Evolutionary conservation across 208 protist genomes (phyloP), one percentile per base, ranked within the genome.

Genomic region (Crithidia fasciculata): DNA sequence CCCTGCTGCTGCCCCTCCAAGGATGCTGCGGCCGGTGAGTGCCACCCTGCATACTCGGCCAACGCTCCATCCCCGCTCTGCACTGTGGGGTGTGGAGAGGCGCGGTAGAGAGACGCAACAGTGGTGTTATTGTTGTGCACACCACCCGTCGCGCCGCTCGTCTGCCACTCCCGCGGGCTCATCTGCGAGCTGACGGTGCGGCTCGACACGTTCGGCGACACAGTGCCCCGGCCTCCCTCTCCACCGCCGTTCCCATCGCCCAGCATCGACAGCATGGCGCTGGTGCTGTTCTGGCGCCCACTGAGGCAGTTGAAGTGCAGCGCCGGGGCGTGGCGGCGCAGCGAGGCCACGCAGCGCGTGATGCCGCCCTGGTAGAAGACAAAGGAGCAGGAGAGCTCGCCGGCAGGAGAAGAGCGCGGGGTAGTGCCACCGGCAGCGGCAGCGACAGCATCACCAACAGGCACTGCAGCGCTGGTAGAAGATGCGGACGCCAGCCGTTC

Each of bases 301-400:
- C 49, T 41, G 16, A 41, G 39, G 44, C 36, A 76, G n/a, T 15
- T 41, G 53, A 72, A 75, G 49, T 43, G 2, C 37, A 81, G 54
- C 56, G n/a, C 28, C 0, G 80, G 80, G n/a, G 65, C 43, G 49
- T 72, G 55, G 19, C 16, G 53, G 6, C 68, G 49, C 55, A 84
- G 67, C 19, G 75, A 73, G 1, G 67, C 58, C 40, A 84, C 56
- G 50, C 77, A 84, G 15, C 80, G 69, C 53, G 80, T 72, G 28
- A 81, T 78, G 55, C 78, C 78, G 68, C 82, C 82, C 39, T 64
- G 62, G 57, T 83, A 74, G 49, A 87, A 87, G 15, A 77, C 60
- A 55, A 87, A 77, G 57, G 67, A 50, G 50, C 74, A 72, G 39
- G 55, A 43, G 5, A 4, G 40, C 2, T 39, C 52, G 2, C 64